These are phyloP conservation scores for Xylariaceae sp. DNA, from an alignment of 2,329 filamentous ascomycete species.

Conservation along the genomic window DNA sequence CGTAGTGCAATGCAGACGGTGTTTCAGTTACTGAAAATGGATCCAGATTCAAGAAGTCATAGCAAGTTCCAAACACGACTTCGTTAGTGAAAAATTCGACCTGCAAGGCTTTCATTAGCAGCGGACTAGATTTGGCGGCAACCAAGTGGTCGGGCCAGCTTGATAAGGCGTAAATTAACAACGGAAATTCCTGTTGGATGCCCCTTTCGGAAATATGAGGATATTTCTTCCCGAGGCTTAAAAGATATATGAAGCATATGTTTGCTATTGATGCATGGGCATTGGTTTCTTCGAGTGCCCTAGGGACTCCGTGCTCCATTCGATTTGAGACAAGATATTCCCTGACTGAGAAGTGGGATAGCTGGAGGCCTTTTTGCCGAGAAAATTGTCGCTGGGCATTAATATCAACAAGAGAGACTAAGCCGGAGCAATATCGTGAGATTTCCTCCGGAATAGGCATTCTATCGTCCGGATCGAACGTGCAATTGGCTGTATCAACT, in stretches of 20 bases:
- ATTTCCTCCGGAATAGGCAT: conserved; percentile 27
- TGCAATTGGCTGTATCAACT: background rate
- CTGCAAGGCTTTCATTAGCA: background rate
- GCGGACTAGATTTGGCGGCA: background rate
- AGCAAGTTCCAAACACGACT: background rate
- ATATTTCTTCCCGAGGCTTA: background rate
- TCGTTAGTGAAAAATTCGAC: background rate
- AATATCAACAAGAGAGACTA: conserved; percentile 18
- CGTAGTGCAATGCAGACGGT: background rate
- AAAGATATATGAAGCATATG: background rate
- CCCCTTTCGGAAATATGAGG: background rate
- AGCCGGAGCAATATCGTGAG: conserved; percentile 23
- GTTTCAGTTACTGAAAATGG: background rate
- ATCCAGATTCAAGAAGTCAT: too few species aligned
- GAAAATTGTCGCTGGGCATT: background rate
- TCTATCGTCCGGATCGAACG: conserved; percentile 15
- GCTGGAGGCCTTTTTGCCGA: conserved; percentile 13
- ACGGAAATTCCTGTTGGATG: background rate
- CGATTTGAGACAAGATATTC: conserved; percentile 30
- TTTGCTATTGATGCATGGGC: background rate
- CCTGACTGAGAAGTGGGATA: conserved; percentile 33
- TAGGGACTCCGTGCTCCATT: conserved; percentile 6
- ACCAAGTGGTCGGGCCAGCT: background rate
- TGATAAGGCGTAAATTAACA: background rate
- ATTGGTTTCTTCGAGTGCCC: background rate